Base-by-base conservation (phyloP, 352 stramenopile species). In the Phytopythium vexans region DNA sequence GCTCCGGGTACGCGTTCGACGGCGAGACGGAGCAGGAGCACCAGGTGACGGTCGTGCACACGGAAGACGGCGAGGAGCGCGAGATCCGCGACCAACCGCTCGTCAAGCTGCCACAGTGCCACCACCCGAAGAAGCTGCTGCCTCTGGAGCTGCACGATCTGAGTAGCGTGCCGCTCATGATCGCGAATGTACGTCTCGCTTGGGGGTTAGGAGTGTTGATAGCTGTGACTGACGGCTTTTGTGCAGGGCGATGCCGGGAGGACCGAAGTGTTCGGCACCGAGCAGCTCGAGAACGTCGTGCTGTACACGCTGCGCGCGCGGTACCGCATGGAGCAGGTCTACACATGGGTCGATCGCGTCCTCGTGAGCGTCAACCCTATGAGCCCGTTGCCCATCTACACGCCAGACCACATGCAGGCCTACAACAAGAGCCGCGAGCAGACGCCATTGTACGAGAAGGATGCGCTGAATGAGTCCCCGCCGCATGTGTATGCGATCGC, bases 271-370 rank as follows among this genome's bases (percentile, higher is more conserved):
- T 91, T 91, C 45, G 71, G 69, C 9, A 52, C 66, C 0, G 64
- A 82, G 27, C 80, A 90, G 49, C 68, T 93, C 41, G 81, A 93
- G 49, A 86, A 91, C 49, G 65, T 86, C 5, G 76, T 81, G 37
- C 41, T 93, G 8, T 89, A 93, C 64, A 91, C 74, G 8, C 51
- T 93, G 32, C 64, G 83, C 38, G 77, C 80, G 33, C 70, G 83
- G 9, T 93, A 88, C 54, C 78, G 83, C 42, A 87, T 89, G 70
- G 83, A 93, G 54, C 79, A 88, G 39, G 67, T 93, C 44, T 93
- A 91, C 65, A 93, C 83, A 36, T 90, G 80, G 80, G 72, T 90
- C 33, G 81, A 91, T 55, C 75, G 77, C 15, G 80, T 93, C 4
- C 66, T 93, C 3, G 64, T 93, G 4, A 82, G 75, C 16, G 49